phyloP scores from a whole-genome alignment of 495 filamentous ascomycete species.

The Usnea hakonensis region DNA sequence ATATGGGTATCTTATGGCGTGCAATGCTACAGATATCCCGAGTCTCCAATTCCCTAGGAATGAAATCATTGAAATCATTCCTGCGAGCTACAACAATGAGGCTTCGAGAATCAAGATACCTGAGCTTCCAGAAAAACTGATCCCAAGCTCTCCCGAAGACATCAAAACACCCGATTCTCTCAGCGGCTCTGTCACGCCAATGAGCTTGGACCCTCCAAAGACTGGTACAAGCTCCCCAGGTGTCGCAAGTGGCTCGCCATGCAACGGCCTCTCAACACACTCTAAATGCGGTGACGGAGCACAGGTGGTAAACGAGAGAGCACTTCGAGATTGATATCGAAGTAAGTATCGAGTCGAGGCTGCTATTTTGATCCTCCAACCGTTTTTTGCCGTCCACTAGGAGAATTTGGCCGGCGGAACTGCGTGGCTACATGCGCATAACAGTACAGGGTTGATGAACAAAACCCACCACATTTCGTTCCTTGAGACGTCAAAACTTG shows the following conservation, averaged over 20 bases:
- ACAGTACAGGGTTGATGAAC: not conserved
- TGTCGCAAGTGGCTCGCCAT: conserved; percentile 9
- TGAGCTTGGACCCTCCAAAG: conserved; percentile 42
- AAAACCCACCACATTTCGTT: not conserved
- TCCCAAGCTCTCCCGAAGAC: conserved; percentile 73
- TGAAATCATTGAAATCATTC: conserved; percentile 98
- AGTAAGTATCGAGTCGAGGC: not conserved
- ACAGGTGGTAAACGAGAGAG: conserved; percentile 22
- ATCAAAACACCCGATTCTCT: conserved; percentile 73
- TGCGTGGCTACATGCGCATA: not conserved
- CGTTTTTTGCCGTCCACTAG: not conserved
- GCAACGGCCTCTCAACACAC: conserved; percentile 13
- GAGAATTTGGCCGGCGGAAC: not conserved
- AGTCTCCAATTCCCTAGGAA: conserved; percentile 89
- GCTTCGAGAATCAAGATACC: conserved; percentile 79
- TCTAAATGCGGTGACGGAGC: conserved; percentile 17
- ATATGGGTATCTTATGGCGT: conserved; percentile 98
- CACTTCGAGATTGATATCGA: conserved; percentile 16
- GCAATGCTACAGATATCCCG: conserved; percentile 92
- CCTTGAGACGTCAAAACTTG: not conserved
- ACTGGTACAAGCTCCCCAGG: conserved; percentile 38
- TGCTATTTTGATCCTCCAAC: not conserved
- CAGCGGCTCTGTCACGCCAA: conserved; percentile 45
- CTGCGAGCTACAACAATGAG: conserved; percentile 93
- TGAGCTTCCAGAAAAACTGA: conserved; percentile 49